Evolutionary conservation across 2,329 filamentous ascomycete genomes (phyloP), one percentile per base, ranked within the genome.

Genomic region (Aspergillus sp.): DNA sequence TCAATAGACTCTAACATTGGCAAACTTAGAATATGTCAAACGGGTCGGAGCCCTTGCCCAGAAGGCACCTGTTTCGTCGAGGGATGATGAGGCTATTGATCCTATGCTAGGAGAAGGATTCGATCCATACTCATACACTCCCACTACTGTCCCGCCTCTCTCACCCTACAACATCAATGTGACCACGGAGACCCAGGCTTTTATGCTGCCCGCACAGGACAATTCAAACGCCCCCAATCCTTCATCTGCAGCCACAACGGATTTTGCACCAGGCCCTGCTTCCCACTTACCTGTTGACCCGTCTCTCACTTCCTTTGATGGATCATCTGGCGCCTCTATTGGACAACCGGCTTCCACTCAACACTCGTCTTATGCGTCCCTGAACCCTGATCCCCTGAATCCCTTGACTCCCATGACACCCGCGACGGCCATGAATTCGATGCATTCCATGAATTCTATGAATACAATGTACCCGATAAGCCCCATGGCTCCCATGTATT

Each of bases 11-110:
- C 17, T 25, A 50, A 25, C 25, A n/a, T 5, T 50, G 8, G 15
- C 17, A 25, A n/a, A 39, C 28, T 2, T 48, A 66, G 64, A 63
- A 12, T 66, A 64, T 36, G 61, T 64, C 54, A 30, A 63, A 17
- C 54, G 57, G 6, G 57, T 64, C 23, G 49, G 39, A 5, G 45
- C 55, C 5, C 51, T 64, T 30, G 21, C 38, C 5, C 53, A 60
- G 23, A 55, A 45, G 51, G n/a, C 55, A 15, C 52, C 60, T 4
- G 17, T 23, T 7, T n/a, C 41, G 15, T 38, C 36, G 25, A 54
- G 43, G 23, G 23, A 25, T 1, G 43, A 39, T n/a, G 60, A 58
- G 13, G 30, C 45, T 45, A 51, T n/a, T 32, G 23, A 17, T 8
- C 25, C 63, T 7, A 25, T 64, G 50, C 15, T 59, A 12, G 52